Evolutionary conservation across 805 yeast genomes (phyloP), one percentile per base, ranked within the genome.

Genomic region (Clavispora phyllophila): DNA sequence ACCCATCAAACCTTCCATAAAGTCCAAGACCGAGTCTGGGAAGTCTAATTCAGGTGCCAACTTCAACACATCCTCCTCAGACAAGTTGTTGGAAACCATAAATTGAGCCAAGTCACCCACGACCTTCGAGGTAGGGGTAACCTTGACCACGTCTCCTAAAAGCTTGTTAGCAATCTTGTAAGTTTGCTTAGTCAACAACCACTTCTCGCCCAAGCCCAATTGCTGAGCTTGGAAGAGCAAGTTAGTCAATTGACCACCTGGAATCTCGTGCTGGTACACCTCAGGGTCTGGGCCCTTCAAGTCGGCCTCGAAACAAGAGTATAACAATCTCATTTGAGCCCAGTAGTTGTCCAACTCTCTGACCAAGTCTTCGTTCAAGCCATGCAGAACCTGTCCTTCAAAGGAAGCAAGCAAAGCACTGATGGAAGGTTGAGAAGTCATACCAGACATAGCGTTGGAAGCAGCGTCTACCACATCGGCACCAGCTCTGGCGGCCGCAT

Each of bases 21-120:
- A 93, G 69, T 93, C 99, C 64, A 93, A 78, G 14, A 93, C 96
- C 17, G 98, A 91, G 62, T 86, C 97, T 50, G 99, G 99, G 96
- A 93, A 91, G 70, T 93, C 99, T 56, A 93, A 78, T 49, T 88
- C 87, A 42, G 80, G 71, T 3, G 99, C 99, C 55, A 93, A 79
- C 62, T 84, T 82, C 63, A 73, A 75, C 49, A 93, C 95, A 60
- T 93, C 99, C 57, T 85, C 87, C 39, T 85, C 73, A 9, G 82
- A 75, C 58, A 93, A 76, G 68, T 89, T 89, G 76, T 93, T 93
- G 37, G 96, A 80, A 47, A 93, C 99, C 99, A 93, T 93, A 61
- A 93, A 93, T 72, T 93, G 99, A n/a, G 99, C 99, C 69, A 93
- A 79, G 62, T 93, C 99, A 57, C 99, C 99, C 50, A 93, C 99